phyloP scores from a whole-genome alignment of 345 rosid genomes.

The Iberis pinnata region DNA sequence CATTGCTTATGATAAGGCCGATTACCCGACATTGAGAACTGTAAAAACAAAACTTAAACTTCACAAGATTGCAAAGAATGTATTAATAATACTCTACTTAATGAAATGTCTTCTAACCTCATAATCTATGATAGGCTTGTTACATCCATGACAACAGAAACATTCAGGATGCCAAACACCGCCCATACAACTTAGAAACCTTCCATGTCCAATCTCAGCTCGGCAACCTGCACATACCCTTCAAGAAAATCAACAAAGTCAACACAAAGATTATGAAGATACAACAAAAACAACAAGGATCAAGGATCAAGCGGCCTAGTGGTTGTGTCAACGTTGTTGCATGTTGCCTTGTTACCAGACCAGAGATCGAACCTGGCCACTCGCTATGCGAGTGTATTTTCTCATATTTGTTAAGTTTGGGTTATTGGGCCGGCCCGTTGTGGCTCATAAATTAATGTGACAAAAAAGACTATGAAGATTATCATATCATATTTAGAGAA shows the following conservation, averaged over 20 bases:
- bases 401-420: too few species aligned
- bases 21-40: conserved; percentile 85
- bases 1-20: conserved; percentile 80
- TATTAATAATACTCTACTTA: too few species aligned
- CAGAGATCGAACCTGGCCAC: too few species aligned
- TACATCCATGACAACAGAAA: conserved; percentile 77
- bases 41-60: conserved; percentile 3
- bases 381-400: too few species aligned
- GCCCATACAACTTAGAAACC: conserved; percentile 71
- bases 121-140: conserved; percentile 70
- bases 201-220: conserved; percentile 80
- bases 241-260: neutral
- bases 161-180: conserved; percentile 95
- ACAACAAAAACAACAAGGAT: too few species aligned
- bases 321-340: too few species aligned
- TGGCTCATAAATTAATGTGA: too few species aligned
- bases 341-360: too few species aligned
- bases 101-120: conserved; percentile 42
- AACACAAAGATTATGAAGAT: too few species aligned
- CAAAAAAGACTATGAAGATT: neutral
- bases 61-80: too few species aligned
- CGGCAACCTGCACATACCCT: conserved; percentile 97
- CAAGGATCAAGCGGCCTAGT: too few species aligned
- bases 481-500: conserved; percentile 2
- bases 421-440: too few species aligned